Evolutionary conservation across 305 asterid species (phyloP), one percentile per base, ranked within the genome.

Genomic region (Andrographis paniculata): DNA sequence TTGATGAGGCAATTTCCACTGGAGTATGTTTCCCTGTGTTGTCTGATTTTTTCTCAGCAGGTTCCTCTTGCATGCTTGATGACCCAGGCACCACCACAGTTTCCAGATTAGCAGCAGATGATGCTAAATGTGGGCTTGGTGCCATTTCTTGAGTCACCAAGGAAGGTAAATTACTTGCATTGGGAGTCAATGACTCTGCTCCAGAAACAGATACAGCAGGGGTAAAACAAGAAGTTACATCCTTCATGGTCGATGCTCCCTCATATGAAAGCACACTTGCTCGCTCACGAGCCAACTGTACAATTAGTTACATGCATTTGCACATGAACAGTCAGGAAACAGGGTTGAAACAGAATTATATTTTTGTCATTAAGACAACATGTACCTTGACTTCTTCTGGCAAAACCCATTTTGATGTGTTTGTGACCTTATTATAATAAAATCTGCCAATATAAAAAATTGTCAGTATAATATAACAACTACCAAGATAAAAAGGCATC

Each of bases 301-400:
- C 55, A 47, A 48, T 40, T 21, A 53, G 45, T 42, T 55, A 63
- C 9, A 40, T 23, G 4, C 43, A 52, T 58, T n/a, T 58, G 46
- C 48, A 70, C 65, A 49, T 42, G 33, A 48, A 45, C n/a, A 48
- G 37, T 45, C 20, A 21, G 28, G 30, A 9, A 53, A 56, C 23
- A 49, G 31, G 36, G 44, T 27, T 44, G 40, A 19, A 36, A 55
- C 38, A 52, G 53, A 45, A 56, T 42, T 10, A 35, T 14, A 53
- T 56, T 43, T 31, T 45, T 49, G 36, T 48, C 56, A 37, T 50
- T 53, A 65, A 60, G 60, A 60, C 56, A 20, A 42, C 45, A 40
- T 52, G 54, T 62, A 91, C 94, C 99, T 78, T 76, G 60, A 92
- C 72, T 74, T 87, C 97, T 31, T 77, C 86, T 23, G 99, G 99